These are phyloP conservation scores for Marasmius fiardii DNA, from an alignment of 1,284 basidiomycete species.

Conservation along the genomic window DNA sequence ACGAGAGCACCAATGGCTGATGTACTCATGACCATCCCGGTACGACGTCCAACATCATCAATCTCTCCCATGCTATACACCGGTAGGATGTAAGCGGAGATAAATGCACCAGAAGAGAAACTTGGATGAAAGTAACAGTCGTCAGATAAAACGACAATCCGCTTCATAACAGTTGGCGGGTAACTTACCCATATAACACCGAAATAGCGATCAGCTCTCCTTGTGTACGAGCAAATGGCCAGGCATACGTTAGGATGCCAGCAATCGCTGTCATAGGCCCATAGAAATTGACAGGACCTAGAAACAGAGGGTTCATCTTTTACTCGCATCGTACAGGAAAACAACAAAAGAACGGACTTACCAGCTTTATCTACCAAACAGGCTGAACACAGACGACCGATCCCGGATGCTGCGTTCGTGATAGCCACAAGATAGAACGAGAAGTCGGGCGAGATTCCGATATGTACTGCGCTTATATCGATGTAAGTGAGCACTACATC, in stretches of 20 bases:
- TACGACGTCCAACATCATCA: conserved; percentile 56
- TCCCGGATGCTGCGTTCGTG: conserved; percentile 40
- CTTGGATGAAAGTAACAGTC: conserved; percentile 26
- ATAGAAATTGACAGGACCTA: conserved; percentile 47
- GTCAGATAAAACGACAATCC: background rate
- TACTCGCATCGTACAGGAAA: background rate
- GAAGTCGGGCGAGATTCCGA: conserved; percentile 38
- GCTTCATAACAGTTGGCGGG: no score
- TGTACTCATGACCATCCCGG: conserved; percentile 56
- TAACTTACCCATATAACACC: conserved; percentile 41
- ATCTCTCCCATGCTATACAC: conserved; percentile 51
- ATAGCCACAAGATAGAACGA: conserved; percentile 51
- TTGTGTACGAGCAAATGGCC: conserved; percentile 43
- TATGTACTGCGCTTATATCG: conserved; percentile 36
- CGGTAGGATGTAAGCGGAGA: conserved; percentile 46
- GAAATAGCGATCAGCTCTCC: conserved; percentile 37
- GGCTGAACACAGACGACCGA: conserved; percentile 39
- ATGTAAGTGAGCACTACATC: conserved; percentile 46
- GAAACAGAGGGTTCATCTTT: no score
- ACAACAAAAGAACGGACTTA: conserved; percentile 14
- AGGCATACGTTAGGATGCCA: conserved; percentile 45
- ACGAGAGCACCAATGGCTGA: conserved; percentile 42
- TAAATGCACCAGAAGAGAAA: conserved; percentile 47
- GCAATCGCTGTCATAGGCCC: conserved; percentile 42
- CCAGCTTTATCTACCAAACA: conserved; percentile 39